These are phyloP conservation scores for Inga oerstediana DNA, from an alignment of 306 rosid species.

Conservation along the genomic window DNA sequence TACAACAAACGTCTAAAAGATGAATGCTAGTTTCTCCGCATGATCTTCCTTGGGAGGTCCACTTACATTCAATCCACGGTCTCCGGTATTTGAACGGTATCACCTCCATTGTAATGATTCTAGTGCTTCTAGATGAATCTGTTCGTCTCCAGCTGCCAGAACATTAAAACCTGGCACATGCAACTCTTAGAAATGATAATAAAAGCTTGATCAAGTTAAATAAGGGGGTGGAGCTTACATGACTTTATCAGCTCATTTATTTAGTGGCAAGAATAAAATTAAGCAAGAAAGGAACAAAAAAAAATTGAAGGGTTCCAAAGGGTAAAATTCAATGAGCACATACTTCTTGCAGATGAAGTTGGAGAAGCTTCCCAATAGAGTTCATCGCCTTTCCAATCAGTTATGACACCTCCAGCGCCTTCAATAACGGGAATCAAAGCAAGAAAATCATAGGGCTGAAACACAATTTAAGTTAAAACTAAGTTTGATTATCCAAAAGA, in stretches of 20 bases:
- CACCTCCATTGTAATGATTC: conserved; percentile 71
- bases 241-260: conserved; percentile 5
- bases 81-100: conserved; percentile 16
- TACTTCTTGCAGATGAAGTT: conserved; percentile 65
- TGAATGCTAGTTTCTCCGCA: background rate
- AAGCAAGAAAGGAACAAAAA: conserved; percentile 3
- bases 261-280: conserved; percentile 19
- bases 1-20: background rate
- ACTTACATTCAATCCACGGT: background rate
- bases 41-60: background rate
- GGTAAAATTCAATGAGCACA: conserved; percentile 12
- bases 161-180: conserved; percentile 72
- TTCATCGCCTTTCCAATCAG: conserved; percentile 90
- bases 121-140: conserved; percentile 74
- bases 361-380: conserved; percentile 91
- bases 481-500: background rate
- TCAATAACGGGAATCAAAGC: conserved; percentile 87
- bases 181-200: conserved; percentile 12
- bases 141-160: conserved; percentile 86
- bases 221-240: background rate
- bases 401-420: conserved; percentile 92
- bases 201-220: conserved; percentile 1
- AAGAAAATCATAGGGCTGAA: conserved; percentile 92
- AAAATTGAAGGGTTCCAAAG: background rate
- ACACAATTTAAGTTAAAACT: background rate